These are phyloP conservation scores for Blastobotrys capitulatus DNA, from an alignment of 1,139 yeast species.

Conservation along the genomic window DNA sequence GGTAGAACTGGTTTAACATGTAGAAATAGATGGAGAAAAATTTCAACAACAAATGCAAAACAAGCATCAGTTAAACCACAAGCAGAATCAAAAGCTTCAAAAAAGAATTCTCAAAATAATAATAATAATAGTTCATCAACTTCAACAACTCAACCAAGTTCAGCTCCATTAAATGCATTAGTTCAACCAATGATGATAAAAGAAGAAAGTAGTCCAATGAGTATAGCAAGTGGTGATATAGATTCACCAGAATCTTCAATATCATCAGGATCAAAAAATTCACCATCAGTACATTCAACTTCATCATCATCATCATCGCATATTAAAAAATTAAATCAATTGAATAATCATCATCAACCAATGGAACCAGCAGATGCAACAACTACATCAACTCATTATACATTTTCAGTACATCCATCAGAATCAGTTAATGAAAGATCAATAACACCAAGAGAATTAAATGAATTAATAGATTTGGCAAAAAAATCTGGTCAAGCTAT, in stretches of 20 bases:
- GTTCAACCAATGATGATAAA: neutral
- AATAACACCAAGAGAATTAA: conserved; percentile 22
- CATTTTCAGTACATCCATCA: conserved; percentile 12
- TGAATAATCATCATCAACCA: neutral
- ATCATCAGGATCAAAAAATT: conserved; percentile 2
- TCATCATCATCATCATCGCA: neutral
- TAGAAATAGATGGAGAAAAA: conserved; percentile 86
- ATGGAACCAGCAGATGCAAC: conserved; percentile 12
- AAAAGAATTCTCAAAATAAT: too few relatives aligned
- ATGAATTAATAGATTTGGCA: conserved; percentile 47
- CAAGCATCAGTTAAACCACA: conserved; percentile 30
- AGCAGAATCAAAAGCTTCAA: neutral
- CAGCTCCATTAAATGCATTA: neutral
- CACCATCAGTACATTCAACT: conserved; percentile 1
- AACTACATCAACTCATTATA: conserved; percentile 16
- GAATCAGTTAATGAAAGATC: conserved; percentile 8
- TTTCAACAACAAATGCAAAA: conserved; percentile 64
- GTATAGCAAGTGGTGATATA: conserved; percentile 2
- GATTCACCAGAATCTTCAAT: conserved; percentile 4
- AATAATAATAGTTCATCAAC: neutral
- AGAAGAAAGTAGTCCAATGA: conserved; percentile 7
- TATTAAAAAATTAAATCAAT: neutral
- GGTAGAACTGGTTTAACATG: conserved; percentile 88
- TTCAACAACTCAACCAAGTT: neutral
- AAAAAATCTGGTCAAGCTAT: conserved; percentile 53